Conservation (phyloP, 2,329 filamentous ascomycete species). For the Microcyclospora tardicrescens region DNA sequence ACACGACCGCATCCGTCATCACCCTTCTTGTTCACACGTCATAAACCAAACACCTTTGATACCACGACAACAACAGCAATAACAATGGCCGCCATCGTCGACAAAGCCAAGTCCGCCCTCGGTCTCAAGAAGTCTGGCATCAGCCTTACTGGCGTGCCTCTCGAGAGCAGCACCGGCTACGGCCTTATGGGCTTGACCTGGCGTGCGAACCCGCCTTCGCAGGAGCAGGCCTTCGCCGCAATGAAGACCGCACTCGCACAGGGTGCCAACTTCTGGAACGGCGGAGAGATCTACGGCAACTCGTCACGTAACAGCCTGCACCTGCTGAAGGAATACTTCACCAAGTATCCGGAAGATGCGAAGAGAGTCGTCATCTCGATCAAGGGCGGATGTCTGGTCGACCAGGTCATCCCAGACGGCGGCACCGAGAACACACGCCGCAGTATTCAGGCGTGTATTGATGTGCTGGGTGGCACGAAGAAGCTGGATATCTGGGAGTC, state of each 20-base stretch:
- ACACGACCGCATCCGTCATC: too few relatives aligned
- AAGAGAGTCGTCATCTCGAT: constrained; percentile 39
- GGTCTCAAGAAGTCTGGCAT: constrained; percentile 7
- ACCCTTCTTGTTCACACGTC: too few relatives aligned
- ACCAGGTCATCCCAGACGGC: constrained; percentile 27
- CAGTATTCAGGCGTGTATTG: constrained; percentile 35
- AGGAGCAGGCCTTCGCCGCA: constrained; percentile 29
- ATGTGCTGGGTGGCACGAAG: constrained; percentile 33
- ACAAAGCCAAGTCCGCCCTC: constrained; percentile 17
- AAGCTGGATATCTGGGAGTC: constrained; percentile 37
- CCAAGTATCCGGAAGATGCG: constrained; percentile 38
- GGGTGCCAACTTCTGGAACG: constrained; percentile 39
- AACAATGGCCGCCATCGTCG: constrained; percentile 15
- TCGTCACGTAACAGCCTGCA: constrained; percentile 35
- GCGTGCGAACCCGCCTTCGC: constrained; percentile 26
- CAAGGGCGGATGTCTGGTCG: constrained; percentile 32
- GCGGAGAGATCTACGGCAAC: constrained; percentile 36
- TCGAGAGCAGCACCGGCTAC: constrained; percentile 27
- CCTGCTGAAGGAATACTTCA: constrained; percentile 39
- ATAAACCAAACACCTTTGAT: too few relatives aligned
- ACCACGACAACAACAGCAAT: background rate
- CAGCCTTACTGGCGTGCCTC: constrained; percentile 12
- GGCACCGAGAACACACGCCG: constrained; percentile 28
- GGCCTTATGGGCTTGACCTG: constrained; percentile 40
- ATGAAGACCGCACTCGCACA: constrained; percentile 31